Conservation (phyloP, 2,329 filamentous ascomycete species). For the Alternaria atra region DNA sequence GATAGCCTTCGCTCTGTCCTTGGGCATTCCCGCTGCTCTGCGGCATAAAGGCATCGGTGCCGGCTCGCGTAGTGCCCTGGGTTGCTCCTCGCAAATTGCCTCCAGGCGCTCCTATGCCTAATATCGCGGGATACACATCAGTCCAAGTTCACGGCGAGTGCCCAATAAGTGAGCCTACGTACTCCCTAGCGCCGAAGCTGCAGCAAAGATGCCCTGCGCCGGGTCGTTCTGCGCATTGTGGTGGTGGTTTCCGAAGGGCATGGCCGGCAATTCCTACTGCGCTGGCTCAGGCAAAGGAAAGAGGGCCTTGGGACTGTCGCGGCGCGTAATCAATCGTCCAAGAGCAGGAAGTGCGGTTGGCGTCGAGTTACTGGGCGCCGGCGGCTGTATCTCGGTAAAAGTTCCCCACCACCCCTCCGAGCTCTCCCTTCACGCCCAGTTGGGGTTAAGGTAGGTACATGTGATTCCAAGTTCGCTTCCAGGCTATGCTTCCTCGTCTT, state of each 20-base stretch:
- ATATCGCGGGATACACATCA: constrained; percentile 7
- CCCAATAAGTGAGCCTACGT: constrained; percentile 11
- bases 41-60: constrained; percentile 56
- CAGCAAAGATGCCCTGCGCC: constrained; percentile 56
- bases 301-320: constrained; percentile 17
- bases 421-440: constrained; percentile 8
- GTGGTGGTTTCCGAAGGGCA: constrained; percentile 53
- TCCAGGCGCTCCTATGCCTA: constrained; percentile 55
- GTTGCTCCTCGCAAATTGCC: constrained; percentile 53
- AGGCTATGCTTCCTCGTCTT: neutral
- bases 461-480: neutral
- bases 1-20: constrained; percentile 23
- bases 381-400: constrained; percentile 21
- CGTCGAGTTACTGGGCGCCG: constrained; percentile 6
- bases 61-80: constrained; percentile 53
- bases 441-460: neutral
- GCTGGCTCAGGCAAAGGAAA: constrained; percentile 6
- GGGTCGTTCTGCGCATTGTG: constrained; percentile 45
- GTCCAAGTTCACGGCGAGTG: constrained; percentile 5
- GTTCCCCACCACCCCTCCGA: constrained; percentile 20
- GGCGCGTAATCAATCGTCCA: constrained; percentile 15
- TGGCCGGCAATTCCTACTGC: constrained; percentile 28
- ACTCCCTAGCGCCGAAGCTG: constrained; percentile 57
- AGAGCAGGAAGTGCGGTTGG: constrained; percentile 15
- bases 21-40: constrained; percentile 43